phyloP scores from a whole-genome alignment of 2,329 filamentous ascomycete species.

The Ceratocystis diversiconidia region DNA sequence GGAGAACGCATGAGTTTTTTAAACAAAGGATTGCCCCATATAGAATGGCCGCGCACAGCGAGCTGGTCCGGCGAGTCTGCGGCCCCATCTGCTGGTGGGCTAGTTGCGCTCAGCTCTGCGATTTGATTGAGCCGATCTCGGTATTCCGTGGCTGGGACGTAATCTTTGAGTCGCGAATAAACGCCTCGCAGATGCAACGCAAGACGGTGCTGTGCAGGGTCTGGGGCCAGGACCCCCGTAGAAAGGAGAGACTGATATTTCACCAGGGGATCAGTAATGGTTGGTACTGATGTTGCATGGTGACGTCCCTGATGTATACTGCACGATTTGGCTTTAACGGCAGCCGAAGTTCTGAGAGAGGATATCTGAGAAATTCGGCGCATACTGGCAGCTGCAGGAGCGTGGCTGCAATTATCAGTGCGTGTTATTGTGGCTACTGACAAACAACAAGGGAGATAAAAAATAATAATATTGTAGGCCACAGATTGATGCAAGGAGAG shows the following conservation, averaged over 20 bases:
- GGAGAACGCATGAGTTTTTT: constrained; percentile 39
- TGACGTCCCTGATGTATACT: constrained; percentile 16
- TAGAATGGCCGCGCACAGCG: constrained; percentile 39
- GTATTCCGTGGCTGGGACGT: constrained; percentile 59
- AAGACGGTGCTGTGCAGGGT: constrained; percentile 57
- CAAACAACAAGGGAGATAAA: not conserved
- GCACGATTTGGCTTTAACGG: not conserved
- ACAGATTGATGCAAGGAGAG: too few relatives aligned
- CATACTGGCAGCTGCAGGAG: not conserved
- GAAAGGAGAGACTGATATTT: constrained; percentile 60
- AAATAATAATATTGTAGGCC: too few relatives aligned
- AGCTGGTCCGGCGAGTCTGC: constrained; percentile 23
- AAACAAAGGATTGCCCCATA: constrained; percentile 45
- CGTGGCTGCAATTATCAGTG: too few relatives aligned
- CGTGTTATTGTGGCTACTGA: too few relatives aligned
- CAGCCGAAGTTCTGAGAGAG: not conserved
- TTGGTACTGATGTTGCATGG: constrained; percentile 34
- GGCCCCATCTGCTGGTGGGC: constrained; percentile 23
- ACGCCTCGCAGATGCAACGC: constrained; percentile 66
- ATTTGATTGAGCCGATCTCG: constrained; percentile 49
- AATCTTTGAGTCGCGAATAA: constrained; percentile 63
- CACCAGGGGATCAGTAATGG: constrained; percentile 58
- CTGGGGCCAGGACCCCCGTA: constrained; percentile 51
- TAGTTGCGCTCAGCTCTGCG: constrained; percentile 31
- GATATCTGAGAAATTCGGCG: constrained; percentile 2